A percentile compares a stretch with the other conserved stretches of the same genome.
These are phyloP conservation scores for Penicillium goetzii DNA, from an alignment of 495 filamentous ascomycete genomes.

Conservation along the genomic window DNA sequence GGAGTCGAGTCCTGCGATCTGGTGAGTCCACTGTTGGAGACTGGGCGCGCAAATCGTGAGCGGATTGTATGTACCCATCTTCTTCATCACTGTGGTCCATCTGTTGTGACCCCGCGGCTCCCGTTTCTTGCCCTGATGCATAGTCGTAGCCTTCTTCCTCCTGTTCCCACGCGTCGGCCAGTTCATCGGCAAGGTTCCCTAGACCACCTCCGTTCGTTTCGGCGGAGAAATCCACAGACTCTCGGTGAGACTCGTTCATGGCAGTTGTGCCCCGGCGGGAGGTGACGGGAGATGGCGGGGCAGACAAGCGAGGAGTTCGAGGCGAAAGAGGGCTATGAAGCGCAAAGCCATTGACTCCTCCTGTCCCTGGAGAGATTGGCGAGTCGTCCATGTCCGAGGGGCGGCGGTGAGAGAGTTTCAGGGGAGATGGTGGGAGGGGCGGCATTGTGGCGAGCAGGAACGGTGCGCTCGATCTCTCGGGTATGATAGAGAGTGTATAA, in stretches of 20 bases:
- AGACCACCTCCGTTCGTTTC: slow-evolving; percentile 59
- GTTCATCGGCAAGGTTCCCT: slow-evolving; percentile 83
- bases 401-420: slow-evolving; percentile 63
- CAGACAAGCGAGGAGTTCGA: slow-evolving; percentile 55
- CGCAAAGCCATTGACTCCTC: slow-evolving; percentile 39
- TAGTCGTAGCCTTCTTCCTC: slow-evolving; percentile 58
- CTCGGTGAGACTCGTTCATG: slow-evolving; percentile 53
- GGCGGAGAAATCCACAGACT: slow-evolving; percentile 48
- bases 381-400: slow-evolving; percentile 64
- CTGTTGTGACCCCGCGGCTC: slow-evolving; percentile 37
- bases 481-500: not conserved
- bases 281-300: slow-evolving; percentile 62
- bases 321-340: slow-evolving; percentile 46
- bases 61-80: slow-evolving; percentile 37
- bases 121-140: slow-evolving; percentile 47
- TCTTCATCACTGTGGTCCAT: slow-evolving; percentile 40
- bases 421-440: slow-evolving; percentile 61
- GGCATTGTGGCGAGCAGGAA: slow-evolving; percentile 22
- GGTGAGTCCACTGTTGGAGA: slow-evolving; percentile 36
- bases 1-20: slow-evolving; percentile 34
- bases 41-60: slow-evolving; percentile 31
- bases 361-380: slow-evolving; percentile 47
- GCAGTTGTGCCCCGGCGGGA: slow-evolving; percentile 58
- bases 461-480: slow-evolving; percentile 12
- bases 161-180: slow-evolving; percentile 61